Percentiles rank a stretch among this genome's conserved stretches.
These are phyloP conservation scores for Astragalus glycyphyllos DNA, from an alignment of 306 rosid genomes.

Conservation along the genomic window DNA sequence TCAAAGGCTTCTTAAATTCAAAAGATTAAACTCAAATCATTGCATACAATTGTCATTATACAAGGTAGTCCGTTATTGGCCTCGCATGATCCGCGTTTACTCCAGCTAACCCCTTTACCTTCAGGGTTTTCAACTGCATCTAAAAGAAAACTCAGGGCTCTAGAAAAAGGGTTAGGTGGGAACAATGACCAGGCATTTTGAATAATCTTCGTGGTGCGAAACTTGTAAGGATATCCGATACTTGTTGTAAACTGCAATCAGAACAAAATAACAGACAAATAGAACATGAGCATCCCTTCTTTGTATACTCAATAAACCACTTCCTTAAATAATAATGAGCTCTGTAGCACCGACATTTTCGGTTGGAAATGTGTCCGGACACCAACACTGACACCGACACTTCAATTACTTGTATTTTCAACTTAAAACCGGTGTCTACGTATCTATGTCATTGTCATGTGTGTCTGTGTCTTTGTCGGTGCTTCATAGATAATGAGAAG, in stretches of 20 bases:
- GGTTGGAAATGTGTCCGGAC: too few species aligned
- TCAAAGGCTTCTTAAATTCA: conserved; percentile 23
- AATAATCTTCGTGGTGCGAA: background rate
- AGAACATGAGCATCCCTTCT: conserved; percentile 35
- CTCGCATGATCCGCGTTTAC: conserved; percentile 62
- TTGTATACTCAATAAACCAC: conserved; percentile 22
- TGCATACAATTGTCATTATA: conserved; percentile 74
- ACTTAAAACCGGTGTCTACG: too few species aligned
- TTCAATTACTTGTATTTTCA: too few species aligned
- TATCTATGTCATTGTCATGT: too few species aligned
- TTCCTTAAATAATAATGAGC: conserved; percentile 25
- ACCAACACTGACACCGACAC: too few species aligned
- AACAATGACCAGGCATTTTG: conserved; percentile 71
- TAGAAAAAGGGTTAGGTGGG: conserved; percentile 87
- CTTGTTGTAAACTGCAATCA: conserved; percentile 58
- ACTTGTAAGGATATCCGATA: conserved; percentile 63
- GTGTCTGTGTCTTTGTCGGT: too few species aligned
- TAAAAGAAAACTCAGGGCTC: conserved; percentile 66
- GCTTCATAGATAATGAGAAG: too few species aligned
- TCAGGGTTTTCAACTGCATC: conserved; percentile 60
- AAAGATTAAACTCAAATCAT: conserved; percentile 34
- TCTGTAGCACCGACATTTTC: too few species aligned
- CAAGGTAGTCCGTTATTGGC: too few species aligned
- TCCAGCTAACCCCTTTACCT: conserved; percentile 81
- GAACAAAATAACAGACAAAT: conserved; percentile 26